Conservation (phyloP, 225 moss, liverwort and hornwort genomes). For the Straminergon stramineum region DNA sequence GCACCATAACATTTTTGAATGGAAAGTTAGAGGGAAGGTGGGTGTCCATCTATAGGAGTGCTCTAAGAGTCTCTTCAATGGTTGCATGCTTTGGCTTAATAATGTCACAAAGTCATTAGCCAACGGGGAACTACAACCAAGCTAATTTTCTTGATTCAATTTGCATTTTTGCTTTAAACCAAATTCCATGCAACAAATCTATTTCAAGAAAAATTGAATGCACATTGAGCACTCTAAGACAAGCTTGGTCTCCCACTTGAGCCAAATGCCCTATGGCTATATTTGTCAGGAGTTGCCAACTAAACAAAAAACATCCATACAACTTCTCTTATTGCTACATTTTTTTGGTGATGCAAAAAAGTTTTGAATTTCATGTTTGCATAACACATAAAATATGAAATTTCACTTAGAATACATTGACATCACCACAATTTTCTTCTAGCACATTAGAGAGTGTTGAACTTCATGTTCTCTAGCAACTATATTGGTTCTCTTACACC, state of each 20-base stretch:
- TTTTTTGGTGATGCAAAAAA: not conserved
- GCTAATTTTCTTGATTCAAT: not conserved
- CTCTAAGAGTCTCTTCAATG: not conserved
- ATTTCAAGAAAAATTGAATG: not conserved
- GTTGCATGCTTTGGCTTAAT: rapidly evolving
- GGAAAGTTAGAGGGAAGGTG: rapidly evolving
- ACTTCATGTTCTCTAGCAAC: not conserved
- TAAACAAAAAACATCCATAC: rapidly evolving
- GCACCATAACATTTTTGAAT: not conserved
- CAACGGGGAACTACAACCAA: rapidly evolving
- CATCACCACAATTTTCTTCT: not conserved
- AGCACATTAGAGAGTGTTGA: not conserved
- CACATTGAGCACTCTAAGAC: not conserved
- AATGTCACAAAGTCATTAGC: not conserved
- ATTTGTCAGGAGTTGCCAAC: rapidly evolving
- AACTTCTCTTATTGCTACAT: not conserved
- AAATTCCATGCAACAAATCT: not conserved
- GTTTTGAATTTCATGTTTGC: not conserved
- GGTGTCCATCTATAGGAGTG: rapidly evolving
- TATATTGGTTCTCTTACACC: rapidly evolving
- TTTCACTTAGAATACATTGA: not conserved
- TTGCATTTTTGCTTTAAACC: not conserved
- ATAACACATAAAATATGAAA: not conserved
- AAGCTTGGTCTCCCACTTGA: not conserved
- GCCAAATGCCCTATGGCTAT: not conserved